Evolutionary conservation across 805 yeast species (phyloP).

Genomic region (Starmerella geochares): DNA sequence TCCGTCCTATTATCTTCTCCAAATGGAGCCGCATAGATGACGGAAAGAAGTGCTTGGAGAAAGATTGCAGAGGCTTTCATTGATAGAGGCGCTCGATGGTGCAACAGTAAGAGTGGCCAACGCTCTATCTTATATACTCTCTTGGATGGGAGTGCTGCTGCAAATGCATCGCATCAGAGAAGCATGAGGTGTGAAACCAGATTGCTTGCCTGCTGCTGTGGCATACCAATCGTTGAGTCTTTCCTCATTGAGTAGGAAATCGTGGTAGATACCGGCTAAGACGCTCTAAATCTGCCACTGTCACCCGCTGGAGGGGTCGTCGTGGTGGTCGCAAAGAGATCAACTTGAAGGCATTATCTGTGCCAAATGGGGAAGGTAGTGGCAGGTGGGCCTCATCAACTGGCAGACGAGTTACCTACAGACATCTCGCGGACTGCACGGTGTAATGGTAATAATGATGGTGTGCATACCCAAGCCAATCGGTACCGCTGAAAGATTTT

Average conservation of each 20-base stretch:
- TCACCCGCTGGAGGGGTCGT: not conserved
- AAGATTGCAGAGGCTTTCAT: constrained; percentile 14
- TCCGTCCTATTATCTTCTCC: not conserved
- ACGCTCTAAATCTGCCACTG: not conserved
- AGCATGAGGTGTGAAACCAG: not conserved
- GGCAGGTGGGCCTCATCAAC: too few species aligned
- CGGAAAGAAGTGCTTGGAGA: constrained; percentile 20
- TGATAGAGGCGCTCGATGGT: not conserved
- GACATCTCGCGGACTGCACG: too few species aligned
- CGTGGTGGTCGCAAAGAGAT: not conserved
- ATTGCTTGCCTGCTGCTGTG: not conserved
- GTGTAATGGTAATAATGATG: too few species aligned
- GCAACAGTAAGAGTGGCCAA: not conserved
- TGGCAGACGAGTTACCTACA: too few species aligned
- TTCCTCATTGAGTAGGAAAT: not conserved
- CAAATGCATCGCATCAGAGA: not conserved
- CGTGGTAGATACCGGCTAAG: not conserved
- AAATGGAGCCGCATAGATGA: constrained; percentile 20
- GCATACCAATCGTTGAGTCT: not conserved
- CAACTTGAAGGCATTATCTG: not conserved
- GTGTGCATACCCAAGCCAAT: too few species aligned
- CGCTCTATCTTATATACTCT: not conserved
- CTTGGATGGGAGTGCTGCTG: not conserved
- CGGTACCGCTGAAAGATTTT: too few species aligned
- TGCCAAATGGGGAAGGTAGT: not conserved